Percentiles rank a stretch among this genome's conserved stretches.
phyloP scores from a whole-genome alignment of 2,329 filamentous ascomycete species.

The Trichothecium roseum region DNA sequence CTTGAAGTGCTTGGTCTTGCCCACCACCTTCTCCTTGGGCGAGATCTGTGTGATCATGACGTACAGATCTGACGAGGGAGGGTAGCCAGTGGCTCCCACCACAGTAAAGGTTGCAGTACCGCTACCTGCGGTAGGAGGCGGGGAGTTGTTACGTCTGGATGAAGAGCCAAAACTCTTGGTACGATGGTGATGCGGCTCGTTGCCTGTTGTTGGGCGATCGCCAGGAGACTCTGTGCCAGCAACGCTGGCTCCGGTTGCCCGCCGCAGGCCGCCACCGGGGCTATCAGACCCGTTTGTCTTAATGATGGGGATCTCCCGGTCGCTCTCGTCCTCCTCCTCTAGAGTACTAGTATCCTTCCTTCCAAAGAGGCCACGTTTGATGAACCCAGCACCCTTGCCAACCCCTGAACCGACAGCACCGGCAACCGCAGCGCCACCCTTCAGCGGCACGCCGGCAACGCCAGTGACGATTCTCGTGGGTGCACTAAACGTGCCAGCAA shows the following conservation, averaged over 20 bases:
- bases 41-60: constrained; percentile 58
- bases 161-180: constrained; percentile 52
- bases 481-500: constrained; percentile 78
- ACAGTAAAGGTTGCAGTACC: constrained; percentile 76
- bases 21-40: constrained; percentile 65
- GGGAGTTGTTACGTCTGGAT: constrained; percentile 50
- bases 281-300: constrained; percentile 17
- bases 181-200: constrained; percentile 30
- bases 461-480: constrained; percentile 81
- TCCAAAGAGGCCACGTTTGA: constrained; percentile 72
- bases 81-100: constrained; percentile 68
- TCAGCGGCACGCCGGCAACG: constrained; percentile 81
- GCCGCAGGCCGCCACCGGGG: constrained; percentile 1
- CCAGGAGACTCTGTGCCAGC: constrained; percentile 1
- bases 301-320: too few relatives aligned
- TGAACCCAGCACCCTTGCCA: constrained; percentile 80
- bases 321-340: constrained; percentile 8
- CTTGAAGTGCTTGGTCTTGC: constrained; percentile 91
- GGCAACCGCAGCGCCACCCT: constrained; percentile 72
- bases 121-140: constrained; percentile 48
- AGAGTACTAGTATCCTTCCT: constrained; percentile 43
- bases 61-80: constrained; percentile 67
- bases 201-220: constrained; percentile 13
- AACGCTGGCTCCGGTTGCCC: constrained; percentile 7
- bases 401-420: constrained; percentile 67